A percentile compares a stretch with the other conserved stretches of the same genome.
These are phyloP conservation scores for Terfezia claveryi DNA, from an alignment of 495 filamentous ascomycete species.

Conservation along the genomic window DNA sequence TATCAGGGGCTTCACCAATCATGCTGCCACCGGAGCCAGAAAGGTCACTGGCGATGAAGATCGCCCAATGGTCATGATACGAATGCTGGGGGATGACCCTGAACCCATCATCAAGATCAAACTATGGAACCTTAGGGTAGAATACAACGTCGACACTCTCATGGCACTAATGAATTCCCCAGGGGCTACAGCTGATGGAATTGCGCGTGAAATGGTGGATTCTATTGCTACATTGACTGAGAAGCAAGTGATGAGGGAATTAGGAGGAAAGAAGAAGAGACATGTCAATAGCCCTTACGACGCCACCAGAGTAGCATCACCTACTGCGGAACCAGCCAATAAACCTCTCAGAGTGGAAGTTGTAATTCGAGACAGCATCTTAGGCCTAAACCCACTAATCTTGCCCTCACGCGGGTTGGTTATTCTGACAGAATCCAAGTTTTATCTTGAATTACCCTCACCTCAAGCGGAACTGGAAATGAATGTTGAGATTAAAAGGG, in stretches of 20 bases:
- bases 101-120: conserved; percentile 78
- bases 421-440: conserved; percentile 53
- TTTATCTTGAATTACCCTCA: conserved; percentile 39
- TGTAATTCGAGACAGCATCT: conserved; percentile 48
- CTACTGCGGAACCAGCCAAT: neutral
- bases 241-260: conserved; percentile 15
- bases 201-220: conserved; percentile 51
- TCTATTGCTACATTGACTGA: conserved; percentile 62
- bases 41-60: conserved; percentile 14
- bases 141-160: conserved; percentile 65
- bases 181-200: conserved; percentile 44
- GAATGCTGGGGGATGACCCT: conserved; percentile 82
- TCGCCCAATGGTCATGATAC: conserved; percentile 46
- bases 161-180: conserved; percentile 52
- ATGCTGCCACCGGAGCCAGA: conserved; percentile 3
- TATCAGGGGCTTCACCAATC: conserved; percentile 5
- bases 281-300: conserved; percentile 1
- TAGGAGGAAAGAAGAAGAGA: conserved; percentile 19
- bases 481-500: conserved; percentile 48
- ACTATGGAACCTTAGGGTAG: conserved; percentile 52
- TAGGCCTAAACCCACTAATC: conserved; percentile 70
- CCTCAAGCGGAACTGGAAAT: conserved; percentile 33
- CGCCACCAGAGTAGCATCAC: neutral
- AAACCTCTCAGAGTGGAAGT: conserved; percentile 44
- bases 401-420: conserved; percentile 49